A percentile compares a stretch with the other conserved stretches of the same genome.
Conservation (phyloP, 2,329 filamentous ascomycete species). For the Mycosphaerelloides madeirae region DNA sequence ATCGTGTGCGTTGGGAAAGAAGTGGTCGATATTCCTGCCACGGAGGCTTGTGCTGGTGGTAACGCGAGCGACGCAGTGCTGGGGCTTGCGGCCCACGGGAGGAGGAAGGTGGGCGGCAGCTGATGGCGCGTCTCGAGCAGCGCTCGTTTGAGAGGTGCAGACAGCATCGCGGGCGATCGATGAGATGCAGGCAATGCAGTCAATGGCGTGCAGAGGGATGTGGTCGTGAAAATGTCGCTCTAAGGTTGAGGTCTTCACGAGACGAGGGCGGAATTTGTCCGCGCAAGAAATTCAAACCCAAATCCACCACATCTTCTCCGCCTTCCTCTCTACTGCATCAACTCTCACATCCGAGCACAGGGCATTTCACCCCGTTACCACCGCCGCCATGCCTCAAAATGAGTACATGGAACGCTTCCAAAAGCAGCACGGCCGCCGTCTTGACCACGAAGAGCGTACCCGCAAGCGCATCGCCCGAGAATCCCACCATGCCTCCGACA, state of each 20-base stretch:
- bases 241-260: too few species aligned
- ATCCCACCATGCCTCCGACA: conserved; percentile 78
- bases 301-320: too few species aligned
- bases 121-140: conserved; percentile 55
- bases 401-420: conserved; percentile 71
- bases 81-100: conserved; percentile 47
- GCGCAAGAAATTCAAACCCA: too few species aligned
- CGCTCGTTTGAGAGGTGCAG: conserved; percentile 58
- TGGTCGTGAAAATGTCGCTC: too few species aligned
- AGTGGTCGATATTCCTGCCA: not conserved
- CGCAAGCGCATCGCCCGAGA: conserved; percentile 87
- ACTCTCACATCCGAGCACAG: too few species aligned
- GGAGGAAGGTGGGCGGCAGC: conserved; percentile 50
- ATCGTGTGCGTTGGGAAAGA: too few species aligned
- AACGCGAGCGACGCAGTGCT: not conserved
- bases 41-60: not conserved
- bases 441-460: conserved; percentile 81
- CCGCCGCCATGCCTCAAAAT: conserved; percentile 65
- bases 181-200: not conserved
- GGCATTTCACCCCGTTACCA: conserved; percentile 5
- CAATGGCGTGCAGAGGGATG: too few species aligned
- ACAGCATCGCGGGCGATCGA: conserved; percentile 33
- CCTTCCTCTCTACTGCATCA: not conserved
- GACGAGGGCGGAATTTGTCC: too few species aligned
- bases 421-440: conserved; percentile 54